Conservation (phyloP, 768 basidiomycete species). For the Tephrocybe sp. region DNA sequence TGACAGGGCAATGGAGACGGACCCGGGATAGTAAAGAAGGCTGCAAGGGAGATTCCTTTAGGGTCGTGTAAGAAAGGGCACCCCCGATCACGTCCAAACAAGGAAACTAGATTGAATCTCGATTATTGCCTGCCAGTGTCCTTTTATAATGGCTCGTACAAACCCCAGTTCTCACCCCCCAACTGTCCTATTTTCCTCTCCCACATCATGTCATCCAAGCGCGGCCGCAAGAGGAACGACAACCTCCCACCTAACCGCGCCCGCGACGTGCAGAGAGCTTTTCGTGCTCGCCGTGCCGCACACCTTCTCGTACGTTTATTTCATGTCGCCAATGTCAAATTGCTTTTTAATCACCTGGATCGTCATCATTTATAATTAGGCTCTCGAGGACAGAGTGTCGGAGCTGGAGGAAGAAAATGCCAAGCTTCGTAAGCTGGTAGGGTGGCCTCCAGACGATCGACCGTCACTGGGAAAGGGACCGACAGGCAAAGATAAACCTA, state of each 20-base stretch:
- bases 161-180: constrained; percentile 24
- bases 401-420: constrained; percentile 85
- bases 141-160: constrained; percentile 40
- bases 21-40: constrained; percentile 1
- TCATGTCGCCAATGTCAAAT: constrained; percentile 37
- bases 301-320: constrained; percentile 67
- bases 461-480: constrained; percentile 78
- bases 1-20: constrained; percentile 1
- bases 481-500: constrained; percentile 84
- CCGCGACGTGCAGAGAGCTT: constrained; percentile 85
- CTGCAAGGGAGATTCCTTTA: neutral
- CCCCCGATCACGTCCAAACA: constrained; percentile 19
- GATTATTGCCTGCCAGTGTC: constrained; percentile 30
- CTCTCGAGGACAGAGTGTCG: constrained; percentile 74
- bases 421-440: constrained; percentile 66
- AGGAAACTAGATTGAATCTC: constrained; percentile 26
- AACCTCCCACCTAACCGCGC: constrained; percentile 79
- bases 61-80: constrained; percentile 7
- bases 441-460: constrained; percentile 71
- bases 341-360: constrained; percentile 32
- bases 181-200: constrained; percentile 24
- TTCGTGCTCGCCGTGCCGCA: constrained; percentile 84
- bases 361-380: constrained; percentile 43
- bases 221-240: constrained; percentile 82
- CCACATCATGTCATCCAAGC: constrained; percentile 73